Evolutionary conservation across 129 eudicot species (phyloP).

Genomic region (Calendula officinalis): DNA sequence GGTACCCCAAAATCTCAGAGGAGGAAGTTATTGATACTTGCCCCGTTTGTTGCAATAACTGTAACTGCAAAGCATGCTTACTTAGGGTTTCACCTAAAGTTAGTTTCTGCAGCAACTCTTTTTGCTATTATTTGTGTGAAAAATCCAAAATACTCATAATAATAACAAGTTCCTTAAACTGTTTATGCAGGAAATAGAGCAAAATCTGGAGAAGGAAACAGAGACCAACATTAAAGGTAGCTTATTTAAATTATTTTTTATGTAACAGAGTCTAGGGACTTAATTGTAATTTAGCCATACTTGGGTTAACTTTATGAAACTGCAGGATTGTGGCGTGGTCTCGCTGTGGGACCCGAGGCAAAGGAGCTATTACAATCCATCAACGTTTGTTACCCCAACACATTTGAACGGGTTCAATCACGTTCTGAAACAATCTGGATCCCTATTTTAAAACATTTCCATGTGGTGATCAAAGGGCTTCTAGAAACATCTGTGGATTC

Average conservation of each 20-base stretch:
- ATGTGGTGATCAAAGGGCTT: conserved; percentile 4
- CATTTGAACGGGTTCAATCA: background rate
- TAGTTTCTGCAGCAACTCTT: background rate
- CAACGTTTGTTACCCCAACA: conserved; percentile 1
- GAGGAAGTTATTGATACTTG: conserved; percentile 4
- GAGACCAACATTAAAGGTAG: too few relatives aligned
- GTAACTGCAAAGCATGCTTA: background rate
- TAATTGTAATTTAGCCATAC: too few relatives aligned
- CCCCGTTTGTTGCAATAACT: conserved; percentile 11
- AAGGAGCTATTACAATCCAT: background rate
- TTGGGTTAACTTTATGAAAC: background rate
- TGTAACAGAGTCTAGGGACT: background rate
- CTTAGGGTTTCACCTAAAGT: background rate
- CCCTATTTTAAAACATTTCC: background rate
- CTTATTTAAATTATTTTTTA: background rate
- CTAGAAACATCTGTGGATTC: background rate
- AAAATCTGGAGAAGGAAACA: too few relatives aligned
- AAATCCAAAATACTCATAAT: too few relatives aligned
- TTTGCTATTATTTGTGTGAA: background rate
- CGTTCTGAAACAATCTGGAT: background rate
- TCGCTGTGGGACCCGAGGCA: background rate
- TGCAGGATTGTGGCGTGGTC: conserved; percentile 3
- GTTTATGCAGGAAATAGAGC: too few relatives aligned
- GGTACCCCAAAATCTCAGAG: background rate
- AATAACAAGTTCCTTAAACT: too few relatives aligned